Evolutionary conservation across 345 rosid species (phyloP).

Genomic region (Mallotus nudiflorus): DNA sequence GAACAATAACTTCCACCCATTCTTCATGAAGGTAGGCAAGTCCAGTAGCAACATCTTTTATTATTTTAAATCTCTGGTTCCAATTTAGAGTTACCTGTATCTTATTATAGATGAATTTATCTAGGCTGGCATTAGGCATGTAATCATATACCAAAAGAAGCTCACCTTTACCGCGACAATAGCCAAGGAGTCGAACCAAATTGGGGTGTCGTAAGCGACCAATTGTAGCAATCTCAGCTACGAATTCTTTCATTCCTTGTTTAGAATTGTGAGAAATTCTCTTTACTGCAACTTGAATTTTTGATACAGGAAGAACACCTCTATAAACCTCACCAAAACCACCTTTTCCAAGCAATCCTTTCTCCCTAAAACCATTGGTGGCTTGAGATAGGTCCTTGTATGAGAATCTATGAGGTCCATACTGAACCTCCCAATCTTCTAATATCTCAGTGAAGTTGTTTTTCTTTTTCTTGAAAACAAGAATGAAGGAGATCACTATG

Average conservation of each 20-base stretch:
- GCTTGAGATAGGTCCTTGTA: constrained; percentile 10
- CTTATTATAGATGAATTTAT: constrained; percentile 4
- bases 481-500: not conserved
- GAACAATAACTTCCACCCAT: constrained; percentile 13
- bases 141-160: constrained; percentile 16
- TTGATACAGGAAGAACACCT: constrained; percentile 15
- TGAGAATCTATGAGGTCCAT: constrained; percentile 7
- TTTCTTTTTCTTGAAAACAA: not conserved
- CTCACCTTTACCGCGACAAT: constrained; percentile 12
- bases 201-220: constrained; percentile 10
- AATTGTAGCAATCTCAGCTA: constrained; percentile 19
- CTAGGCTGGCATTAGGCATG: constrained; percentile 23
- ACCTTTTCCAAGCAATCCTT: constrained; percentile 7
- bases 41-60: constrained; percentile 10
- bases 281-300: constrained; percentile 12
- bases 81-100: not conserved
- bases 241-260: constrained; percentile 25
- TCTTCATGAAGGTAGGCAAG: constrained; percentile 18
- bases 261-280: constrained; percentile 16
- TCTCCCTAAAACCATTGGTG: constrained; percentile 18
- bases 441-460: not conserved
- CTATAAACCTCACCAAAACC: constrained; percentile 15
- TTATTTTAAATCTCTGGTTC: constrained; percentile 8
- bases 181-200: constrained; percentile 13
- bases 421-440: constrained; percentile 18